Evolutionary conservation across 2,329 filamentous ascomycete species (phyloP), one percentile per base, ranked within the genome.

Genomic region (Phaeosphaeria sp.): DNA sequence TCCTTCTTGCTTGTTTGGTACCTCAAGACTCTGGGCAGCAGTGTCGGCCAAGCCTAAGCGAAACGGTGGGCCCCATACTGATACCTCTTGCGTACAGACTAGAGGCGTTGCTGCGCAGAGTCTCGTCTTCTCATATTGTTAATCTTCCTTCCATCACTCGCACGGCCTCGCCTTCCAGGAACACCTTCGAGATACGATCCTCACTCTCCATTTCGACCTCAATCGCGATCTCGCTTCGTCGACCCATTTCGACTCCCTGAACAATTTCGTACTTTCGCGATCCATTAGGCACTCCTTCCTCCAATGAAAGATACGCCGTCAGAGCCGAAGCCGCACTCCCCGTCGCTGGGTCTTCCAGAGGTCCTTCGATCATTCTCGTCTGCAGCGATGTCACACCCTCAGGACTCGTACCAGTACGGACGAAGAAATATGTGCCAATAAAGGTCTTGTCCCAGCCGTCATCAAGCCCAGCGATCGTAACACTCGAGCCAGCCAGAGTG

Each of bases 361-460:
- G 63, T 1, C 78, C 78, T 59, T 79, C 77, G 40, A 91, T 81
- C 87, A 91, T 88, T 49, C 89, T 81, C 9, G 88, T 84, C 51
- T 86, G 80, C 21, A 91, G 66, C 30, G 64, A 63, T 6, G 46
- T 65, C 20, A 59, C 64, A n/a, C 72, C 73, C 15, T 72, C 60
- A 8, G 63, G 61, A 20, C 58, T 66, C 25, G 70, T 68, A 21
- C 69, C 73, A 1, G 76, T 75, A 22, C 76, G 72, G 18, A 88
- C 84, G 64, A 86, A 91, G 74, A 87, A 89, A 68, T 89, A 89
- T 46, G 81, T 78, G 11, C 79, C 80, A 0, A 85, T 72, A 54
- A 88, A 84, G 0, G 84, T 82, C 2, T 78, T 67, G 7, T 80
- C 68, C 87, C 87, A 90, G 1, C 79, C 79, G 43, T 73, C 59